Percentiles rank a stretch among this genome's conserved stretches.
These are phyloP conservation scores for Pseudogymnoascus verrucosus DNA, from an alignment of 2,329 filamentous ascomycete genomes.

Conservation along the genomic window DNA sequence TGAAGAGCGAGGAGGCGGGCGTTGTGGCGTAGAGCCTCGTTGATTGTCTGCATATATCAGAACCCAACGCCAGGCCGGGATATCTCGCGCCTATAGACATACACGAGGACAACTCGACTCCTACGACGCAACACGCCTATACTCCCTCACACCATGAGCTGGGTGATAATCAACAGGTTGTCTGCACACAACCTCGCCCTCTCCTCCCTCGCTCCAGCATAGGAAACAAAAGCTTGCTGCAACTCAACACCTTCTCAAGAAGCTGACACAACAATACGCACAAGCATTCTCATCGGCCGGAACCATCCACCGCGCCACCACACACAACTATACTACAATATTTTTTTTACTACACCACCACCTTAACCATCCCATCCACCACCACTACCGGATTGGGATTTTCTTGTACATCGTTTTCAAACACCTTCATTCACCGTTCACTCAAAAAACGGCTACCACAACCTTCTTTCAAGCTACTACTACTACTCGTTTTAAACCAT, in stretches of 20 bases:
- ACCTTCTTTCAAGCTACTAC: not conserved
- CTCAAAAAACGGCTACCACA: not conserved
- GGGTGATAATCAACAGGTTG: too few species aligned
- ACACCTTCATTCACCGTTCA: not conserved
- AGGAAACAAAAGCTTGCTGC: too few species aligned
- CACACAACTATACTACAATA: not conserved
- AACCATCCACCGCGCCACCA: not conserved
- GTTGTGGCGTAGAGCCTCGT: not conserved
- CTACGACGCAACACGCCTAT: slow-evolving; percentile 3
- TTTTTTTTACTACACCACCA: not conserved
- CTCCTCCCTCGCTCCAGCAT: too few species aligned
- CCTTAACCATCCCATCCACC: not conserved
- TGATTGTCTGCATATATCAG: not conserved
- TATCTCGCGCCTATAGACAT: not conserved
- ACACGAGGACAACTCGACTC: not conserved
- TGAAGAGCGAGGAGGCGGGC: not conserved
- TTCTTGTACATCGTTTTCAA: not conserved
- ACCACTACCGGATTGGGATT: not conserved
- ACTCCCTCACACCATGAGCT: too few species aligned
- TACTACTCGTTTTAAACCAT: slow-evolving; percentile 1
- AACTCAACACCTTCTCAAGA: too few species aligned
- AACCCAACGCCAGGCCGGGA: not conserved
- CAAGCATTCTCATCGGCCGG: not conserved
- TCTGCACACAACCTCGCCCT: too few species aligned
- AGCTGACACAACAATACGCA: not conserved